Percentiles rank a stretch among this genome's conserved stretches.
These are phyloP conservation scores for Termitomyces sp. DNA, from an alignment of 768 basidiomycete genomes.

Conservation along the genomic window DNA sequence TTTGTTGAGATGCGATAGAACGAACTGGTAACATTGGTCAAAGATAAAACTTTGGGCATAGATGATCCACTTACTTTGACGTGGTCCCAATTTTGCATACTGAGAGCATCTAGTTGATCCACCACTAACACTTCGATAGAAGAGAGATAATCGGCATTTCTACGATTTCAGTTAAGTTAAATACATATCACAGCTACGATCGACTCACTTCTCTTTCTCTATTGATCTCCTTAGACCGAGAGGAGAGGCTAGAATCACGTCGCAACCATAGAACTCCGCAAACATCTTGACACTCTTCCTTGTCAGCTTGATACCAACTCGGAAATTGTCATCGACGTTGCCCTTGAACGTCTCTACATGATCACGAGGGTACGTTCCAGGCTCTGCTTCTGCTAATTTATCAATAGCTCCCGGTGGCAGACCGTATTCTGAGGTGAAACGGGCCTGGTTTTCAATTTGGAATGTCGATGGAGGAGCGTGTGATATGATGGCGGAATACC, in stretches of 20 bases:
- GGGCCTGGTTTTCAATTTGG: conserved; percentile 84
- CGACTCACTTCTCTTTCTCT: conserved; percentile 86
- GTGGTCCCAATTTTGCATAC: conserved; percentile 99
- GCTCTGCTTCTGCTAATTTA: conserved; percentile 70
- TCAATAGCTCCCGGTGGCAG: conserved; percentile 78
- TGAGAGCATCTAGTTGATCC: conserved; percentile 89
- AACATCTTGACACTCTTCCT: conserved; percentile 91
- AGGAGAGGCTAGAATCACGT: conserved; percentile 92
- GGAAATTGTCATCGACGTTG: conserved; percentile 95
- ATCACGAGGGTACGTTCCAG: conserved; percentile 78
- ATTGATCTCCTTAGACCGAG: conserved; percentile 87
- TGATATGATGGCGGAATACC: conserved; percentile 75
- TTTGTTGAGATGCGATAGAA: conserved; percentile 81
- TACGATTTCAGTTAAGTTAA: conserved; percentile 19
- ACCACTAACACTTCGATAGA: conserved; percentile 90
- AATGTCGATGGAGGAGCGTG: conserved; percentile 70
- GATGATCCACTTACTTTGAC: conserved; percentile 61
- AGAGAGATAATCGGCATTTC: conserved; percentile 86
- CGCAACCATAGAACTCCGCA: conserved; percentile 85
- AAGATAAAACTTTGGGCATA: neutral
- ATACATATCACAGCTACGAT: neutral
- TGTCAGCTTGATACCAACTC: conserved; percentile 90
- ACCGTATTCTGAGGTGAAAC: conserved; percentile 81
- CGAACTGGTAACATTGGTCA: conserved; percentile 50
- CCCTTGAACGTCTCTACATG: conserved; percentile 94